These are phyloP conservation scores for Penicillium lagena DNA, from an alignment of 495 filamentous ascomycete genomes.

Conservation along the genomic window DNA sequence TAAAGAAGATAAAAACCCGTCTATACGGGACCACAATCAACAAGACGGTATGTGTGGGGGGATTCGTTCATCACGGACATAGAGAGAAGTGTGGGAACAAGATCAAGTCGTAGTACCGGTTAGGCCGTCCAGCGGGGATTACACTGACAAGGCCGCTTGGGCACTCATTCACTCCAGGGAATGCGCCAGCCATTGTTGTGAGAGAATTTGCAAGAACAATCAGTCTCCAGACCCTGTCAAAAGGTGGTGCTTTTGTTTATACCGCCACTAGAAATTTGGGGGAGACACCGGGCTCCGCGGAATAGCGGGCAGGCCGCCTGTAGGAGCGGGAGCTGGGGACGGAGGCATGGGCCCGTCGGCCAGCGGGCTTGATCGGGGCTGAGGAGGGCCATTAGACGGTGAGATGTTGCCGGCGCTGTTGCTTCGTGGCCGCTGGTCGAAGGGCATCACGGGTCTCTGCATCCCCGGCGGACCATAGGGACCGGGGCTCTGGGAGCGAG, in stretches of 20 bases:
- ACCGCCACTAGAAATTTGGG: background rate
- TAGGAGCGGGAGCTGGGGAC: constrained; percentile 30
- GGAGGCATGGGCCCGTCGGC: constrained; percentile 17
- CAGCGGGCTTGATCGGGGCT: constrained; percentile 53
- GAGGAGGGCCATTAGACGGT: constrained; percentile 34
- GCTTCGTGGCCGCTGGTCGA: constrained; percentile 38
- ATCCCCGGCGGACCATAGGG: constrained; percentile 41
- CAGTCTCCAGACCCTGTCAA: too few relatives aligned
- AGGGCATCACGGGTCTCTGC: constrained; percentile 37
- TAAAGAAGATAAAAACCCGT: background rate
- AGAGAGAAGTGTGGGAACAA: constrained; percentile 3
- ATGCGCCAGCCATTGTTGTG: too few relatives aligned
- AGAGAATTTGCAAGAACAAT: too few relatives aligned
- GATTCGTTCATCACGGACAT: constrained; percentile 18
- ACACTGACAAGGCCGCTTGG: background rate
- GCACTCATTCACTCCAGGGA: too few relatives aligned
- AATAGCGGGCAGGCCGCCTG: constrained; percentile 24
- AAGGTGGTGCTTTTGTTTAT: too few relatives aligned
- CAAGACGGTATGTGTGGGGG: background rate
- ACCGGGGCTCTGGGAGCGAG: constrained; percentile 46
- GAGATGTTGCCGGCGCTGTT: constrained; percentile 45
- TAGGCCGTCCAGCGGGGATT: constrained; percentile 12
- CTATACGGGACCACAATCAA: background rate
- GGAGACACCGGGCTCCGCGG: constrained; percentile 11
- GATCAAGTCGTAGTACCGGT: constrained; percentile 8